A percentile compares a stretch with the other conserved stretches of the same genome.
phyloP scores from a whole-genome alignment of 257 asterid species.

The Primulina huaijiensis region DNA sequence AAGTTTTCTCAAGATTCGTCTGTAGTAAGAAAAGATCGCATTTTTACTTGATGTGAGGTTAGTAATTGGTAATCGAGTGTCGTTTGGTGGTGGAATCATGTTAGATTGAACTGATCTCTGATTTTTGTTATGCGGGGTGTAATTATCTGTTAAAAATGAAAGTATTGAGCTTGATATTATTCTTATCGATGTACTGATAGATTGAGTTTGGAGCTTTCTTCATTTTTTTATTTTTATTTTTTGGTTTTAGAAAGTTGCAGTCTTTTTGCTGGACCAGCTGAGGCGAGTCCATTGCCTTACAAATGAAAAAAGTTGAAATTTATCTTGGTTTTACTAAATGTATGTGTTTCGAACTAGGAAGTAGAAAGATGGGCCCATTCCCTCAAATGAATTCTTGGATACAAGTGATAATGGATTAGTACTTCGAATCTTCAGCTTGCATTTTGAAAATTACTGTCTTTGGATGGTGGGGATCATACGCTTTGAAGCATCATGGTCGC shows the following conservation, averaged over 20 bases:
- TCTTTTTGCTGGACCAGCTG: not conserved
- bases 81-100: slow-evolving; percentile 9
- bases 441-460: slow-evolving; percentile 17
- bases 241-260: slow-evolving; percentile 15
- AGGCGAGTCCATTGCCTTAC: not conserved
- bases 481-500: not conserved
- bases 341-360: not conserved
- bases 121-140: slow-evolving; percentile 20
- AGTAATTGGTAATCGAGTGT: not conserved
- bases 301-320: slow-evolving; percentile 4
- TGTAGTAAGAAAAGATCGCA: slow-evolving; percentile 29
- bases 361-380: not conserved
- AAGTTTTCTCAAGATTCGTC: slow-evolving; percentile 21
- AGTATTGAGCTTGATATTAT: not conserved
- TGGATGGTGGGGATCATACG: slow-evolving; percentile 4
- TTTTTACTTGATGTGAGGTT: not conserved
- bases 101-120: slow-evolving; percentile 20
- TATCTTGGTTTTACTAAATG: not conserved
- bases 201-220: slow-evolving; percentile 24
- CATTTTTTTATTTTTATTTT: not conserved
- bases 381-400: not conserved
- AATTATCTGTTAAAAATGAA: slow-evolving; percentile 6
- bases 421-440: slow-evolving; percentile 16
- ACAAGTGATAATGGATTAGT: slow-evolving; percentile 17
- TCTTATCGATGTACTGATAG: slow-evolving; percentile 13